These are phyloP conservation scores for Backusella liffmaniae DNA, from an alignment of 192 early-diverging fungal species.

Conservation along the genomic window DNA sequence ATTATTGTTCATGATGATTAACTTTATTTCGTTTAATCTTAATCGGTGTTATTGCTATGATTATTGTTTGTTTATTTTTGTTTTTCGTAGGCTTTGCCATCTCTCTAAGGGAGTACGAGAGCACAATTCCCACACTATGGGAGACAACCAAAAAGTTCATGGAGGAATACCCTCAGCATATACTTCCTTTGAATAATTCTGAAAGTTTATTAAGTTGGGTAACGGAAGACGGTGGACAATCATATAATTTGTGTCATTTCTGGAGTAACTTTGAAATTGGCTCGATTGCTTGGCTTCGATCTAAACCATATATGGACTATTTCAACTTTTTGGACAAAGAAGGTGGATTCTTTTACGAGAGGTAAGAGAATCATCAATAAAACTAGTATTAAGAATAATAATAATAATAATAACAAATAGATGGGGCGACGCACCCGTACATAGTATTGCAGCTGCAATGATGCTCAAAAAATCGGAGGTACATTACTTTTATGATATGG, in stretches of 20 bases:
- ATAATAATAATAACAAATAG: constrained; percentile 26
- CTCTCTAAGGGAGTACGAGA: constrained; percentile 52
- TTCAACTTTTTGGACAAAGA: constrained; percentile 69
- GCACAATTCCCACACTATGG: constrained; percentile 67
- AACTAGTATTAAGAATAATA: constrained; percentile 46
- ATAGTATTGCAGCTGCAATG: constrained; percentile 61
- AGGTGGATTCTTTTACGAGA: constrained; percentile 89
- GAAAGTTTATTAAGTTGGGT: constrained; percentile 40
- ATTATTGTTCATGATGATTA: not conserved
- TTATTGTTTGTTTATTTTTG: not conserved
- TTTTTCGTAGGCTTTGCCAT: constrained; percentile 52
- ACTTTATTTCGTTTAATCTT: too few relatives aligned
- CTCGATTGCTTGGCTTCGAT: constrained; percentile 64
- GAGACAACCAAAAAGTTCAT: constrained; percentile 52
- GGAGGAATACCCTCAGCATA: constrained; percentile 42
- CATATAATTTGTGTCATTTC: constrained; percentile 73
- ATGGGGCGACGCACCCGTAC: constrained; percentile 77
- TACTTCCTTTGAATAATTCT: constrained; percentile 33
- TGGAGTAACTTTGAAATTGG: constrained; percentile 84
- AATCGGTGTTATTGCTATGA: not conserved
- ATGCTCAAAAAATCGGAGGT: constrained; percentile 57
- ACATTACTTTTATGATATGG: constrained; percentile 73
- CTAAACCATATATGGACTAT: constrained; percentile 61
- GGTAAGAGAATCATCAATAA: constrained; percentile 25
- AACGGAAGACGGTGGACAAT: constrained; percentile 47